Percentiles rank a stretch among this genome's conserved stretches.
Conservation (phyloP, 176 grass and related monocot species). For the Dactylis glomerata region DNA sequence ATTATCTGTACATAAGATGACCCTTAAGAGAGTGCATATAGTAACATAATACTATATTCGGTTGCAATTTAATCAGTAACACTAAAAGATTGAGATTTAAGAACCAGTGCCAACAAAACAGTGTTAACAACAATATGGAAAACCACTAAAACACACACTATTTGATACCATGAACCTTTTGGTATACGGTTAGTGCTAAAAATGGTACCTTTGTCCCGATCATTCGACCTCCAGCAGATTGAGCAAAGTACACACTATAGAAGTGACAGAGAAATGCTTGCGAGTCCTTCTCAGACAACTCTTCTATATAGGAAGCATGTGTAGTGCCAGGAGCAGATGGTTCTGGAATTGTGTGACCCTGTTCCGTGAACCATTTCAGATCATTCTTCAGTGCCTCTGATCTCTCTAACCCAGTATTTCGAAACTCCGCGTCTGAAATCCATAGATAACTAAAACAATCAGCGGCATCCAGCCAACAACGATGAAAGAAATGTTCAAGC, state of each 20-base stretch:
- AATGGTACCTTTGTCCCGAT: slow-evolving; percentile 81
- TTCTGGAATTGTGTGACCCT: slow-evolving; percentile 79
- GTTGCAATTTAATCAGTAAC: not conserved
- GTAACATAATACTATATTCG: not conserved
- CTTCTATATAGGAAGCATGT: slow-evolving; percentile 70
- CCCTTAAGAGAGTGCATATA: not conserved
- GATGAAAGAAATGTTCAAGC: not conserved
- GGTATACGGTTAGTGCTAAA: not conserved
- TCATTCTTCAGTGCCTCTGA: slow-evolving; percentile 77
- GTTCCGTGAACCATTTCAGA: slow-evolving; percentile 85
- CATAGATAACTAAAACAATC: not conserved
- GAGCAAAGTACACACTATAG: slow-evolving; percentile 95
- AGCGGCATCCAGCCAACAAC: not conserved
- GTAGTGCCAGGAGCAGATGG: slow-evolving; percentile 60
- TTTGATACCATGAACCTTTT: not conserved
- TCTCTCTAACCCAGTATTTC: slow-evolving; percentile 91
- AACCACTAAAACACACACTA: not conserved
- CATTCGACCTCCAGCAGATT: slow-evolving; percentile 90
- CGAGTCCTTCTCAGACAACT: slow-evolving; percentile 73
- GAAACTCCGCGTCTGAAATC: slow-evolving; percentile 77
- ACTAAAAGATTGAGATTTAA: not conserved
- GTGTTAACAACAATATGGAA: not conserved
- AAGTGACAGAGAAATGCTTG: slow-evolving; percentile 98
- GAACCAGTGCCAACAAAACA: not conserved
- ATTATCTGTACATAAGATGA: not conserved